Evolutionary conservation across 495 filamentous ascomycete genomes (phyloP).

Genomic region (Aspergillus baeticus): DNA sequence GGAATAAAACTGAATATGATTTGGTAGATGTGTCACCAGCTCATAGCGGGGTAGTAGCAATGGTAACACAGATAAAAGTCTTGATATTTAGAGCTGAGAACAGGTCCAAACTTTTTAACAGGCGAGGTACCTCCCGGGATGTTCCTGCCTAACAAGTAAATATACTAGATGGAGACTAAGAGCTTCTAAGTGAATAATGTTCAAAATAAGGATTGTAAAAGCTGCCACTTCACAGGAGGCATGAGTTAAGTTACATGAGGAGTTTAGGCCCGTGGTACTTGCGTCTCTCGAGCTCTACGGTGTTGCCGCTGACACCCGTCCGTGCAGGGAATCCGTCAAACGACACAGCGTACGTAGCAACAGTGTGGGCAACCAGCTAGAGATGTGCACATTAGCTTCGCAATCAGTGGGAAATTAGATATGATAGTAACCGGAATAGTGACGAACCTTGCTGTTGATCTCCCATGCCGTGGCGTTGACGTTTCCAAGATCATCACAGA

Average conservation of each 20-base stretch:
- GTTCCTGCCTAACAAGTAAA: too few species aligned
- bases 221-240: neutral
- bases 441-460: constrained; percentile 50
- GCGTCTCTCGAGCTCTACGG: neutral
- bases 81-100: too few species aligned
- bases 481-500: constrained; percentile 57
- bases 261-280: constrained; percentile 23
- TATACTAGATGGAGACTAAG: neutral
- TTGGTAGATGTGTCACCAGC: neutral
- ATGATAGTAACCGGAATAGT: too few species aligned
- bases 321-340: constrained; percentile 46
- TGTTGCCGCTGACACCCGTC: constrained; percentile 7
- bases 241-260: constrained; percentile 13
- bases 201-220: neutral
- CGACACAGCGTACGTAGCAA: constrained; percentile 58
- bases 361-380: constrained; percentile 57
- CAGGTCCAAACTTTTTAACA: too few species aligned
- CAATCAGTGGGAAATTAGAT: neutral
- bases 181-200: neutral
- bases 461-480: constrained; percentile 43
- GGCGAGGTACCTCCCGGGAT: too few species aligned
- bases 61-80: too few species aligned
- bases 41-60: neutral
- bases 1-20: neutral
- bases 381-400: neutral